phyloP scores from a whole-genome alignment of 2,329 filamentous ascomycete genomes.

The Diplodia mutila region DNA sequence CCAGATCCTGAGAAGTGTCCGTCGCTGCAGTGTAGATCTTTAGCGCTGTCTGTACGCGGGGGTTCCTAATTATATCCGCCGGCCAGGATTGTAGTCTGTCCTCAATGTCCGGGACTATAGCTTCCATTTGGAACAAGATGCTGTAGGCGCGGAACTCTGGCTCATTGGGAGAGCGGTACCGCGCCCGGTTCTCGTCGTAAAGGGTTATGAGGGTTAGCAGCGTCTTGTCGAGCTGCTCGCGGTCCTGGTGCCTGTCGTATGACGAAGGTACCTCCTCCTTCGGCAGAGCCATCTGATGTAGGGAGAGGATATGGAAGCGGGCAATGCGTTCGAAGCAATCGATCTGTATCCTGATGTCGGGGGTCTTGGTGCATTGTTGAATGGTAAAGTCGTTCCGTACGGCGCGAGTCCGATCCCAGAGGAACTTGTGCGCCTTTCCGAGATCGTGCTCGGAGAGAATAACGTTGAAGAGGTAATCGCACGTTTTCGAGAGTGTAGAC shows the following conservation, averaged over 20 bases:
- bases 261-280: constrained; percentile 33
- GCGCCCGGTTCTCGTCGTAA: constrained; percentile 58
- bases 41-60: constrained; percentile 59
- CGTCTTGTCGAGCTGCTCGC: constrained; percentile 67
- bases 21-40: constrained; percentile 60
- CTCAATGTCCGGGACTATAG: constrained; percentile 57
- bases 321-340: constrained; percentile 66
- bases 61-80: constrained; percentile 52
- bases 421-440: constrained; percentile 62
- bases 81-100: constrained; percentile 62
- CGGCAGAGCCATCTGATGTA: constrained; percentile 60
- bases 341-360: constrained; percentile 61
- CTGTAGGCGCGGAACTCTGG: constrained; percentile 68
- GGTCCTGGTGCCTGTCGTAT: constrained; percentile 60
- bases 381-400: constrained; percentile 69
- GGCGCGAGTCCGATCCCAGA: constrained; percentile 68
- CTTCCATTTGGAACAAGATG: constrained; percentile 57
- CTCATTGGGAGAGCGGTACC: constrained; percentile 59
- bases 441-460: constrained; percentile 52
- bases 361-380: constrained; percentile 60
- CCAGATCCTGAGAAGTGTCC: constrained; percentile 57
- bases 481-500: constrained; percentile 41
- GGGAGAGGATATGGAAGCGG: constrained; percentile 64
- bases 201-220: constrained; percentile 64
- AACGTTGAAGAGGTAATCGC: constrained; percentile 45